These are phyloP conservation scores for Thielaviopsis cerberus DNA, from an alignment of 2,329 filamentous ascomycete species.

Conservation along the genomic window DNA sequence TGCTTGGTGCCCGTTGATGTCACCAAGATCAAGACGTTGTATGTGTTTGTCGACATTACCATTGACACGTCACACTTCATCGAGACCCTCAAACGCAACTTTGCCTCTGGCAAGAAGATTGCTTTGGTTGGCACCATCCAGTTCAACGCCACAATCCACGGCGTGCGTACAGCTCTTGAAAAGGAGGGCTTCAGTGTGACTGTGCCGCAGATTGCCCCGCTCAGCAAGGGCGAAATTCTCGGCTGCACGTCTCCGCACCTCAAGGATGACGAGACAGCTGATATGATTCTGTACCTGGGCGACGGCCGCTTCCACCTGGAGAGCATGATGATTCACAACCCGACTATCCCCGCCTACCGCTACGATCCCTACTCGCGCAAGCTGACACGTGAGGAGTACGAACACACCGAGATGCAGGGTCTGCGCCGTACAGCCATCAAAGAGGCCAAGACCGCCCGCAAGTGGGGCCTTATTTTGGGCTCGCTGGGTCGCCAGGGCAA, in stretches of 20 bases:
- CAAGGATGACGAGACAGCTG: constrained; percentile 37
- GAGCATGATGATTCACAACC: constrained; percentile 98
- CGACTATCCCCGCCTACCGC: constrained; percentile 70
- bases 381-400: constrained; percentile 79
- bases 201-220: constrained; percentile 77
- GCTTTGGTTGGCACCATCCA: constrained; percentile 94
- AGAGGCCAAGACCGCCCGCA: constrained; percentile 56
- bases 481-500: constrained; percentile 88
- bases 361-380: constrained; percentile 93
- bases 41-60: constrained; percentile 94
- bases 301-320: constrained; percentile 93
- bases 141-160: constrained; percentile 93
- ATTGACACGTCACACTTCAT: constrained; percentile 82
- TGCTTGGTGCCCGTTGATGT: constrained; percentile 92
- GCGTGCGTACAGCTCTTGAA: constrained; percentile 58
- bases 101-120: constrained; percentile 65
- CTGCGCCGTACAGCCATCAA: constrained; percentile 61
- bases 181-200: constrained; percentile 68
- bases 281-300: constrained; percentile 73
- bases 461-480: constrained; percentile 90
- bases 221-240: constrained; percentile 88
- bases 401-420: constrained; percentile 75
- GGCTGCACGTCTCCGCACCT: constrained; percentile 85
- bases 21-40: constrained; percentile 89
- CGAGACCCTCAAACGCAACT: constrained; percentile 75